phyloP scores from a whole-genome alignment of 1,284 basidiomycete species.

The Inonotus obliquus region DNA sequence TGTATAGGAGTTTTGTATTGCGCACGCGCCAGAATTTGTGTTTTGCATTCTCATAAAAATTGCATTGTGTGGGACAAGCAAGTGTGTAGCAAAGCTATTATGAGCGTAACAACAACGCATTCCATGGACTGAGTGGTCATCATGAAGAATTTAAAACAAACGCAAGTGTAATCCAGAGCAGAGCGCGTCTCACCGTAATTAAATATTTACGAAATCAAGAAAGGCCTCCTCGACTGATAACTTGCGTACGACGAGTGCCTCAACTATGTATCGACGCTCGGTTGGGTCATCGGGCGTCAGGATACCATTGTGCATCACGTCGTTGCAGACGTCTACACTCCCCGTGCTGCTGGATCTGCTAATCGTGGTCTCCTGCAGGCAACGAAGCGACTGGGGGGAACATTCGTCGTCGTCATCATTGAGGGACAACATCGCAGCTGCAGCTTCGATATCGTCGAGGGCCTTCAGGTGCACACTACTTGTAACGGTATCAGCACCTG shows the following conservation, averaged over 20 bases:
- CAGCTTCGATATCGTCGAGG: conserved; percentile 10
- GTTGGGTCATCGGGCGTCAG: conserved; percentile 22
- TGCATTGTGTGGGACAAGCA: background rate
- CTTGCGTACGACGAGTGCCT: conserved; percentile 71
- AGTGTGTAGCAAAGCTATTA: background rate
- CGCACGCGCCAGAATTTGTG: background rate
- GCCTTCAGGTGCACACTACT: background rate
- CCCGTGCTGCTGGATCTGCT: background rate
- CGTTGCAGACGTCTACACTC: background rate
- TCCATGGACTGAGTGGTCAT: background rate
- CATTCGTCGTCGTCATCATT: background rate
- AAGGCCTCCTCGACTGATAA: conserved; percentile 67
- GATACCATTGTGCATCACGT: conserved; percentile 3
- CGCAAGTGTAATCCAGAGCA: background rate
- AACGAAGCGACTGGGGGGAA: background rate
- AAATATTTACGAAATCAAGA: conserved; percentile 68
- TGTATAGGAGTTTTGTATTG: background rate
- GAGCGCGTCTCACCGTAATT: conserved; percentile 26
- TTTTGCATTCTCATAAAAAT: background rate
- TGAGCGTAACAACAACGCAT: background rate
- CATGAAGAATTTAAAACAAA: background rate
- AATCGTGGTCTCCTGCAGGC: background rate
- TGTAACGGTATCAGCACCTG: conserved; percentile 2
- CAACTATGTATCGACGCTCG: conserved; percentile 56
- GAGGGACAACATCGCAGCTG: conserved; percentile 5